Evolutionary conservation across 2,329 filamentous ascomycete species (phyloP), one percentile per base, ranked within the genome.

Genomic region (Fusarium foetens): DNA sequence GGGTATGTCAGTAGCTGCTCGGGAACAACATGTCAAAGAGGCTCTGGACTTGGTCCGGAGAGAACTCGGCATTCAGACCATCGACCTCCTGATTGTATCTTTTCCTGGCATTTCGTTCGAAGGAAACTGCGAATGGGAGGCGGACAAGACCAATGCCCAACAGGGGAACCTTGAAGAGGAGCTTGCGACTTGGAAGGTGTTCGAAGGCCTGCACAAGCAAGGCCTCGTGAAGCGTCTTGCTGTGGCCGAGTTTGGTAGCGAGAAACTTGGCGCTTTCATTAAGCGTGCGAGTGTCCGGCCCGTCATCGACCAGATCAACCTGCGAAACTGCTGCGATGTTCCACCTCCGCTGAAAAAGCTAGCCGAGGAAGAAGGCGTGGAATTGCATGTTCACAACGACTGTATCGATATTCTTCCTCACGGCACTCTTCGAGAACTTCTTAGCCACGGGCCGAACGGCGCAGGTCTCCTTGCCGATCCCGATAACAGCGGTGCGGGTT

Each of bases 81-180:
- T 98, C 72, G 94, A 98, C 80, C 88, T 99, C 33, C 87, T 99
- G 48, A 96, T 99, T 72, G 91, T 95, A 14, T 97, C 94, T 1
- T 98, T 98, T 81, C 95, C 96, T 0, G 94, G 94, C 52, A 92
- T 98, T 81, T 93, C 93, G 10, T 98, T 98, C 77, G 95, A 98
- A 76, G 95, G 95, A 53, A 93, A 96, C 78, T 95, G 94, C 80
- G 94, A 97, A 79, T 95, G 91, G 83, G 89, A 92, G 75, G 91
- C 89, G 25, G 89, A 91, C 79, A 87, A 86, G 81, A 82, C 84
- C 72, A 91, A 91, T 74, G 86, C 89, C 35, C 79, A 81, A 12
- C 89, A 91, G 81, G 90, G 89, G 66, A 85, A 89, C 71, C 89
- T 93, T 52, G 89, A 91, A 52, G 92, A 93, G 48, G 89, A 92